phyloP scores from a whole-genome alignment of 352 stramenopile species.

The Globisporangium uncinulatum region DNA sequence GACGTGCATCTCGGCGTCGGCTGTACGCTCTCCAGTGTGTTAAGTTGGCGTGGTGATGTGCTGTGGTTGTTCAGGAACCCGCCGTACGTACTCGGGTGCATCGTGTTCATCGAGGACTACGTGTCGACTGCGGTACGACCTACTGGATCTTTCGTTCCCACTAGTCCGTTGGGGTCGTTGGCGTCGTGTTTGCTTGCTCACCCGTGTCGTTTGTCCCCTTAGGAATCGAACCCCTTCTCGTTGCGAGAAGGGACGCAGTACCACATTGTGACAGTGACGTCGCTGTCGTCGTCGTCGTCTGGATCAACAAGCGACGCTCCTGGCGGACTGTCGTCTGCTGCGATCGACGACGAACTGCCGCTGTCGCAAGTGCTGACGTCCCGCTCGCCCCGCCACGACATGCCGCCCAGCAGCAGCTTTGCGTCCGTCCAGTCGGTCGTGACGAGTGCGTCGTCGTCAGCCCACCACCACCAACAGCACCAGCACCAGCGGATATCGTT shows the following conservation, averaged over 20 bases:
- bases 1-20: no score
- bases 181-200: constrained; percentile 5
- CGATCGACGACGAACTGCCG: constrained; percentile 46
- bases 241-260: constrained; percentile 66
- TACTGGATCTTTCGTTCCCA: no score
- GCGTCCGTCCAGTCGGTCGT: constrained; percentile 6
- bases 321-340: constrained; percentile 15
- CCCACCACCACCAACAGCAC: no score
- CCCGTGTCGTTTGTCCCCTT: background rate
- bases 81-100: constrained; percentile 69
- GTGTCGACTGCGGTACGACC: constrained; percentile 49
- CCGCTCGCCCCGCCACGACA: constrained; percentile 23
- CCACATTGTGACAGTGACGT: constrained; percentile 67
- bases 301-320: background rate
- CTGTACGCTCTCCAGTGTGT: background rate
- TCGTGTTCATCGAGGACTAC: constrained; percentile 81
- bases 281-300: constrained; percentile 38
- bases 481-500: constrained; percentile 76
- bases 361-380: constrained; percentile 59
- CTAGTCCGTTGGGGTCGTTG: no score
- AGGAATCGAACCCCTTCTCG: constrained; percentile 62
- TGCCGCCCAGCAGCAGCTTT: constrained; percentile 10
- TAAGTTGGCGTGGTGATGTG: constrained; percentile 4
- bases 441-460: constrained; percentile 4
- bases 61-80: constrained; percentile 56